Base-by-base conservation (phyloP, 805 yeast genomes). In the Candida corydali region DNA sequence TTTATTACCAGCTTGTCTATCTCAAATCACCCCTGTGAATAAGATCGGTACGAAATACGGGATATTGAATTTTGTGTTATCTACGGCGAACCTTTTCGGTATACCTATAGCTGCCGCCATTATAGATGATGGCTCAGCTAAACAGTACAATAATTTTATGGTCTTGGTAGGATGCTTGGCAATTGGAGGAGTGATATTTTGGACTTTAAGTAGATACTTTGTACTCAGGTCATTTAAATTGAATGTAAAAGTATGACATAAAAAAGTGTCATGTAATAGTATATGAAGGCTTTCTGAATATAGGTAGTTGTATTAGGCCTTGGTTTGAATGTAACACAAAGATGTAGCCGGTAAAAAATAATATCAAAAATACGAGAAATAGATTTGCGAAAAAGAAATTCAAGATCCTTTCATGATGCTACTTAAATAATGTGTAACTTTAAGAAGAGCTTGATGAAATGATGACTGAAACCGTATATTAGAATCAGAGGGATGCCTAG, bases 1-100 rank as follows among this genome's bases (percentile, higher is more conserved):
- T 26, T 49, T 63, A 47, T 46, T 65, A 14, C 69, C 70, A 2
- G 51, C 63, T 3, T 82, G 89, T 44, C 69, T 81, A 15, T 76
- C 84, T 0, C 76, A 75, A 32, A 75, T 83, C 20, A 73, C 80
- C 4, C 55, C 56, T 6, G 69, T 58, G 9, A 51, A 55, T 31
- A 56, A 61, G 32, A 57, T 64, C 39, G 69, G 69, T 25, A 57
- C 57, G 32, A 54, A 57, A 25, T 63, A 63, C 38, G 67, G 69
- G 1, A 40, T 61, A 17, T 49, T 63, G 34, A 55, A 59, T 39
- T 51, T 59, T 18, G 46, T 52, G 32, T 45, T 58, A 22, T 55
- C 62, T 36, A 31, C 57, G 22, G 66, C 62, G 9, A 61, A 59
- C 37, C 48, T 61, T 10, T 49, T 59, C 33, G 65, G 63, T 15